phyloP scores from a whole-genome alignment of 2,329 filamentous ascomycete species.

The Cercospora nicotianae region DNA sequence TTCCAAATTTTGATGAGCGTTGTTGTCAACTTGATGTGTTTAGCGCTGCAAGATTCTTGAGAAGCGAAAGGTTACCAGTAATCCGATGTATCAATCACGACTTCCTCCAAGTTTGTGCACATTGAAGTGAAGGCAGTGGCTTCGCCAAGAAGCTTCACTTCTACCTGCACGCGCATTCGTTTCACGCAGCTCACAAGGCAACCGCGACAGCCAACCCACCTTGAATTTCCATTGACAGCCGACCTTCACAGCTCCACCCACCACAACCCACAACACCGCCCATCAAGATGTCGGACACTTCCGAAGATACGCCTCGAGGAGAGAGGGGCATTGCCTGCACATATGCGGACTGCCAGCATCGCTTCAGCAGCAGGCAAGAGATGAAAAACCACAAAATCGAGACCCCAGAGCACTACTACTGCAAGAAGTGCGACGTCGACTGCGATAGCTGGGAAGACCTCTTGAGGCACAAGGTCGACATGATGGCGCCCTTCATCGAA shows the following conservation, averaged over 20 bases:
- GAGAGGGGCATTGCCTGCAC: constrained; percentile 36
- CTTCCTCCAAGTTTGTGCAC: background rate
- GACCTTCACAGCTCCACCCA: background rate
- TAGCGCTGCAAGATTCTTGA: background rate
- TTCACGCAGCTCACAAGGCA: background rate
- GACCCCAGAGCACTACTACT: constrained; percentile 47
- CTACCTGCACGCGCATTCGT: background rate
- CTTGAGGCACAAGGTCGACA: constrained; percentile 38
- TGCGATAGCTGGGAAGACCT: constrained; percentile 37
- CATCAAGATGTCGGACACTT: constrained; percentile 2
- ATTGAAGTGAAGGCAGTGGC: background rate
- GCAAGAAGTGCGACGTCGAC: constrained; percentile 46
- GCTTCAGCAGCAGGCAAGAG: constrained; percentile 47
- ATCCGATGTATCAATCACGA: background rate
- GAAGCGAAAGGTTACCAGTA: background rate
- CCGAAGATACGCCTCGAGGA: constrained; percentile 10
- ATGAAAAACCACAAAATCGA: constrained; percentile 55
- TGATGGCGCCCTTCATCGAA: constrained; percentile 35
- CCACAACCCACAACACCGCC: background rate
- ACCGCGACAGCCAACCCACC: background rate
- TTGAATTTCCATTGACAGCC: background rate
- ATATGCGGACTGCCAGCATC: constrained; percentile 51
- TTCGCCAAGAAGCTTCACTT: background rate
- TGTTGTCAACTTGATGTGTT: background rate
- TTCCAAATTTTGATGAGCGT: background rate